Conservation (phyloP, 805 yeast species). For the Saccharomyces eubayanus region DNA sequence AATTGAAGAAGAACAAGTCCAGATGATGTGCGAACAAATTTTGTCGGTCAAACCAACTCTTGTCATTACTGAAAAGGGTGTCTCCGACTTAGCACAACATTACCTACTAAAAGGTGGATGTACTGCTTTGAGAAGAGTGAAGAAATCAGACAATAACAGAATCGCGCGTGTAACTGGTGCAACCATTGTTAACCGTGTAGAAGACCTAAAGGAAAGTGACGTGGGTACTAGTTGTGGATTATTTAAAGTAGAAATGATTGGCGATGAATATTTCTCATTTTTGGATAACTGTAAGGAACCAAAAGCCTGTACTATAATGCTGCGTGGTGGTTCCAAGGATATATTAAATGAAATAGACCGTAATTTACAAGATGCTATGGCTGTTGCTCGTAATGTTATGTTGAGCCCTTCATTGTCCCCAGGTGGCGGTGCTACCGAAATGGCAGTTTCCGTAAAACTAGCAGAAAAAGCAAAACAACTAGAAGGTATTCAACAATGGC, state of each 20-base stretch:
- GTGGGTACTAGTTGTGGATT: conserved; percentile 83
- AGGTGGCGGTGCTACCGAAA: conserved; percentile 99
- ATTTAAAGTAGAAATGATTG: conserved; percentile 89
- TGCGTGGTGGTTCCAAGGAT: conserved; percentile 96
- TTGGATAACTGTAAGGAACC: conserved; percentile 76
- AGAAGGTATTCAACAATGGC: conserved; percentile 97
- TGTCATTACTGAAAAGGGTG: conserved; percentile 97
- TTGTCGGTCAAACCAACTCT: conserved; percentile 83
- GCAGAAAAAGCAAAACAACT: conserved; percentile 85
- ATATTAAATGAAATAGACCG: conserved; percentile 93
- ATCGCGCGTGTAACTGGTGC: conserved; percentile 97
- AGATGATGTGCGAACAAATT: conserved; percentile 74
- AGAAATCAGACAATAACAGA: conserved; percentile 92
- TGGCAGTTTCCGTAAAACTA: conserved; percentile 87
- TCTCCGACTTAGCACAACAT: conserved; percentile 95
- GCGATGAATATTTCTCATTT: conserved; percentile 93
- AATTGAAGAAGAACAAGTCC: conserved; percentile 97
- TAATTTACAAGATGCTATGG: conserved; percentile 96
- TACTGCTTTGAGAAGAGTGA: conserved; percentile 85
- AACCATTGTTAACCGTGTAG: conserved; percentile 89
- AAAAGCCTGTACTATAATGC: conserved; percentile 83
- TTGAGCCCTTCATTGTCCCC: conserved; percentile 93
- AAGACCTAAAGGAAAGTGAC: conserved; percentile 85
- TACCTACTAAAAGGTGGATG: conserved; percentile 88
- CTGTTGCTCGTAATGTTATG: conserved; percentile 90